Conservation (phyloP, 2,329 filamentous ascomycete genomes). For the Knoxdaviesia capensis region DNA sequence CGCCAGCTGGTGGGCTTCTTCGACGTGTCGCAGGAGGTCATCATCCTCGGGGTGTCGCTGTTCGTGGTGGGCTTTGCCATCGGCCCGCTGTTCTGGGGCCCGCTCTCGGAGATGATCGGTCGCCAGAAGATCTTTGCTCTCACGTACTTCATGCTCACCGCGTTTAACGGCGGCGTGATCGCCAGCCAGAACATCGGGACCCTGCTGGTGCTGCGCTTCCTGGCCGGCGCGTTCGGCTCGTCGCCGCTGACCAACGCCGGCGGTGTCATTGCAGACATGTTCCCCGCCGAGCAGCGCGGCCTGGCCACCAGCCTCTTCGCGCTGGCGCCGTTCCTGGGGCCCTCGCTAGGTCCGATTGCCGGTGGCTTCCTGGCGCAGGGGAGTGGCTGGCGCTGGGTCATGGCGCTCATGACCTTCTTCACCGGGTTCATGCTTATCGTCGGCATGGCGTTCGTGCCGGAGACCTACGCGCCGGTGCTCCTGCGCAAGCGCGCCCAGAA, state of each 20-base stretch:
- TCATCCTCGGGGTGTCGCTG: conserved; percentile 40
- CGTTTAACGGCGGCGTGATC: conserved; percentile 39
- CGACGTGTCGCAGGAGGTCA: conserved; percentile 25
- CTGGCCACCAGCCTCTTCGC: conserved; percentile 39
- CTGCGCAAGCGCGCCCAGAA: conserved; percentile 28
- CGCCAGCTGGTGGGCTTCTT: conserved; percentile 34
- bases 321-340: conserved; percentile 42
- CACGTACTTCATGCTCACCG: conserved; percentile 35
- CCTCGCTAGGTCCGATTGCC: conserved; percentile 37
- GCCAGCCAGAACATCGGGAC: conserved; percentile 35
- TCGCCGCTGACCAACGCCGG: conserved; percentile 42
- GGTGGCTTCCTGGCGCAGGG: conserved; percentile 41
- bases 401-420: conserved; percentile 41
- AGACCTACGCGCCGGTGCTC: conserved; percentile 39
- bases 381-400: conserved; percentile 44
- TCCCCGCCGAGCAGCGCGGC: conserved; percentile 30
- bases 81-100: conserved; percentile 45
- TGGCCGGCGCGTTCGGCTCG: conserved; percentile 41
- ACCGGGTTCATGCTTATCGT: conserved; percentile 36
- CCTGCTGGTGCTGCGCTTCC: conserved; percentile 48
- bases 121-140: conserved; percentile 37
- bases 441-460: conserved; percentile 29
- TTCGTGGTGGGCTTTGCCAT: conserved; percentile 43
- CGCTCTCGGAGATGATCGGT: conserved; percentile 43
- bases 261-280: conserved; percentile 45